Evolutionary conservation across 257 asterid genomes (phyloP).

Genomic region (Nyctanthes arbortristis): DNA sequence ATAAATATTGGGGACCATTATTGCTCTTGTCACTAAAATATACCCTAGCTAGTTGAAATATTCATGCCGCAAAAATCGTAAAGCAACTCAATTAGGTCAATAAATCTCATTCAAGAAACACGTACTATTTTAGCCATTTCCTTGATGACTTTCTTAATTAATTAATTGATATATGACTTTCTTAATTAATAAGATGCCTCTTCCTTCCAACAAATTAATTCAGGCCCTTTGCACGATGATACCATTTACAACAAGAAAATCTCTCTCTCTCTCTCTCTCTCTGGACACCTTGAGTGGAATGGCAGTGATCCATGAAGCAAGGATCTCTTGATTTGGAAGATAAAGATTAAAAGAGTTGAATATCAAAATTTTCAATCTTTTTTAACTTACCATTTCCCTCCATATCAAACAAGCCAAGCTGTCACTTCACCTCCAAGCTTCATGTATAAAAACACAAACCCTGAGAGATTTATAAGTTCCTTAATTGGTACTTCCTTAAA

Average conservation of each 20-base stretch:
- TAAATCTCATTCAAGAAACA: slow-evolving; percentile 4
- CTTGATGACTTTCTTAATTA: neutral
- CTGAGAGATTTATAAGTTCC: neutral
- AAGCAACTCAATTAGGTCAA: slow-evolving; percentile 31
- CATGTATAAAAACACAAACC: slow-evolving; percentile 24
- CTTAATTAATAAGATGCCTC: slow-evolving; percentile 10
- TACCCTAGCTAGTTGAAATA: neutral
- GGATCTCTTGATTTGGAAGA: slow-evolving; percentile 46
- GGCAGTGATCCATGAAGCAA: slow-evolving; percentile 76
- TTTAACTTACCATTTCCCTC: slow-evolving; percentile 34
- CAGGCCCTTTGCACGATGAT: slow-evolving; percentile 44
- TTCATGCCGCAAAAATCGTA: slow-evolving; percentile 27
- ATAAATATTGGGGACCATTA: neutral
- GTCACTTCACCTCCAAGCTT: slow-evolving; percentile 19
- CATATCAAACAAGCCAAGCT: slow-evolving; percentile 40
- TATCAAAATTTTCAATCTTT: slow-evolving; percentile 15
- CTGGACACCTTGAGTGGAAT: slow-evolving; percentile 48
- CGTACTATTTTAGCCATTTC: neutral
- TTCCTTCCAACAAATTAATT: slow-evolving; percentile 29
- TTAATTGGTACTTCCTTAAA: slow-evolving; percentile 17
- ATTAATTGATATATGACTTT: no score
- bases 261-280: slow-evolving; percentile 15
- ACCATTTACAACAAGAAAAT: slow-evolving; percentile 21
- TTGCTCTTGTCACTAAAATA: neutral
- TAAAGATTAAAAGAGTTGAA: slow-evolving; percentile 24